These are phyloP conservation scores for Chrysoporthe deuterocubensis DNA, from an alignment of 2,329 filamentous ascomycete genomes.

Conservation along the genomic window DNA sequence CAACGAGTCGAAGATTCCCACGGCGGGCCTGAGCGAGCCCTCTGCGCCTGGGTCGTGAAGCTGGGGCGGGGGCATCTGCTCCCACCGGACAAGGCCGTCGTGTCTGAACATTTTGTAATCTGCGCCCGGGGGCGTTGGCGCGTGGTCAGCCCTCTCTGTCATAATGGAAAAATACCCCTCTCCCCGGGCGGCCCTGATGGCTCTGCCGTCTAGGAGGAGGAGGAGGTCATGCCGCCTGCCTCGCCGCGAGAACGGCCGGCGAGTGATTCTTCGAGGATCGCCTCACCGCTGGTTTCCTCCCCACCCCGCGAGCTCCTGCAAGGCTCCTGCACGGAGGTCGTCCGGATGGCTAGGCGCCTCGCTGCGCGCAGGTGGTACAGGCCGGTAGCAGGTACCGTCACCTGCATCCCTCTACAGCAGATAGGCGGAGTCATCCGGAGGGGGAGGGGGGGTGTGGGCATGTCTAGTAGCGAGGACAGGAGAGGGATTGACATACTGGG, in stretches of 20 bases:
- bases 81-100: too few species aligned
- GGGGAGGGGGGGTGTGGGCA: background rate
- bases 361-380: background rate
- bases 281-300: constrained; percentile 6
- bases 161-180: too few species aligned
- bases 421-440: background rate
- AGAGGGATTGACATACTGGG: background rate
- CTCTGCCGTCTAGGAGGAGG: too few species aligned
- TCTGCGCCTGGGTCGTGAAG: too few species aligned
- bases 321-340: background rate
- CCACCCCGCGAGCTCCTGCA: background rate
- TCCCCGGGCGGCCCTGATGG: too few species aligned
- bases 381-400: background rate
- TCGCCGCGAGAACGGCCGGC: background rate
- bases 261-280: background rate
- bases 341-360: background rate
- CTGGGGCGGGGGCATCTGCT: too few species aligned
- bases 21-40: too few species aligned
- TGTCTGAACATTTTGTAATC: too few species aligned
- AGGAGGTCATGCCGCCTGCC: background rate
- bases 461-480: too few species aligned
- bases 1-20: background rate
- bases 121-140: too few species aligned
- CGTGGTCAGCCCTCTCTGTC: too few species aligned
- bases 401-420: background rate